Evolutionary conservation across 2,329 filamentous ascomycete genomes (phyloP), one percentile per base, ranked within the genome.

Genomic region (Hypoxylon rubiginosum): DNA sequence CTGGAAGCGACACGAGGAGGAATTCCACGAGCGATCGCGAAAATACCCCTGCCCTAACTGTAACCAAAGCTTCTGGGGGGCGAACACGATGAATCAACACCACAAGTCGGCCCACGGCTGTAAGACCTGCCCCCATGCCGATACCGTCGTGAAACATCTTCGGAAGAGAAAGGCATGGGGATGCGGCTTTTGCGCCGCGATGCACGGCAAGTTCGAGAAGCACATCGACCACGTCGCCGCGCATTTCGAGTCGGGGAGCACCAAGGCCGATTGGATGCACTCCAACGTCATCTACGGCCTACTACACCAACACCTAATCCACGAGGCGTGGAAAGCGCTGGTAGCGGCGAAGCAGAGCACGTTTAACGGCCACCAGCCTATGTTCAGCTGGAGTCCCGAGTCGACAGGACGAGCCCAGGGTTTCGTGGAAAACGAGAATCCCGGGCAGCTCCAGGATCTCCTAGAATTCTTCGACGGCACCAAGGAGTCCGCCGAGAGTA

Each of bases 1-100:
- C 76, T 91, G 86, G 89, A 90, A 90, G 77, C 84, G 87, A 32
- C 89, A 91, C 76, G 88, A 91, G 75, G 88, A 90, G 71, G 88
- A 90, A 76, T 90, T 90, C 73, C 88, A 91, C 77, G 88, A 91
- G 80, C 86, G 89, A 58, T 87, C 87, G 81, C 86, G 88, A 68
- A 90, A 89, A 73, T 91, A 90, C 76, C 87, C 88, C 11, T 91
- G 88, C 72, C 88, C 88, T 5, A 88, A 89, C 69, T 91, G 89
- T 78, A 90, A 90, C 76, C 86, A 89, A 72, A 88, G 87, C 73
- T 90, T 91, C 77, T 90, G 88, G 83, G 88, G 88, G 9, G 87
- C 88, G 70, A 90, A 90, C 75, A 88, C 87, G 4, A 90, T 91
- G 77, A 89, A 90, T 70, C 88, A 90, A 75, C 88, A 90, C 69